These are phyloP conservation scores for Pythium pectinolyticum DNA, from an alignment of 352 stramenopile species.

Conservation along the genomic window DNA sequence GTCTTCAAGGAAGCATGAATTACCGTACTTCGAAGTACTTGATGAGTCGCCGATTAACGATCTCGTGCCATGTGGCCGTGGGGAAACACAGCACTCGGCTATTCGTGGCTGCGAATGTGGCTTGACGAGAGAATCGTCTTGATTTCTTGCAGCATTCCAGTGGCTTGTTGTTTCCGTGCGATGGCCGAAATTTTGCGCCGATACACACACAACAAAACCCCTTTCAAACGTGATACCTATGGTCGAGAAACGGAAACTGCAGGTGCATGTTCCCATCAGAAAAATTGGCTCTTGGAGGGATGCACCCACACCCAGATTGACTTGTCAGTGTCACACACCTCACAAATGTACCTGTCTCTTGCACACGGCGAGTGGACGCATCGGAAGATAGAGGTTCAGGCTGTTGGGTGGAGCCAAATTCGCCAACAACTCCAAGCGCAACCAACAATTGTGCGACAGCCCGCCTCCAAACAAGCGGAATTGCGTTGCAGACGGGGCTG, in stretches of 20 bases:
- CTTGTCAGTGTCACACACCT: neutral
- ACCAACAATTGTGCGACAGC: constrained; percentile 31
- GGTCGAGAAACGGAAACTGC: constrained; percentile 6
- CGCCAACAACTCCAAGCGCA: neutral
- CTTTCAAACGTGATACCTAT: constrained; percentile 15
- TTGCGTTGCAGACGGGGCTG: constrained; percentile 9
- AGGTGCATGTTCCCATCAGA: constrained; percentile 21
- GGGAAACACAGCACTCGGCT: too few relatives aligned
- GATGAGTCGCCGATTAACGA: too few relatives aligned
- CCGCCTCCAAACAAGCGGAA: constrained; percentile 10
- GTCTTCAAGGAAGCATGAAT: too few relatives aligned
- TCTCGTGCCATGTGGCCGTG: too few relatives aligned
- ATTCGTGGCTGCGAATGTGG: neutral
- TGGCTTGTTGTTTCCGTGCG: neutral
- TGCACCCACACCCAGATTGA: constrained; percentile 12
- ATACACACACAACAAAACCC: neutral
- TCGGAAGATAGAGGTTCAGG: constrained; percentile 13
- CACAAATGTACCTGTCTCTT: constrained; percentile 5
- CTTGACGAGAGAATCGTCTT: neutral
- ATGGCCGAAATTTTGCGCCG: neutral
- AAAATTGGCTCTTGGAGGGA: constrained; percentile 12
- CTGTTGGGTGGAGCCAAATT: constrained; percentile 19
- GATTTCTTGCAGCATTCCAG: neutral
- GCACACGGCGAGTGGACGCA: constrained; percentile 4
- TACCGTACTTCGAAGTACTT: too few relatives aligned